Conservation (phyloP, 2,329 filamentous ascomycete genomes). For the Penicillium fuscoglaucum region DNA sequence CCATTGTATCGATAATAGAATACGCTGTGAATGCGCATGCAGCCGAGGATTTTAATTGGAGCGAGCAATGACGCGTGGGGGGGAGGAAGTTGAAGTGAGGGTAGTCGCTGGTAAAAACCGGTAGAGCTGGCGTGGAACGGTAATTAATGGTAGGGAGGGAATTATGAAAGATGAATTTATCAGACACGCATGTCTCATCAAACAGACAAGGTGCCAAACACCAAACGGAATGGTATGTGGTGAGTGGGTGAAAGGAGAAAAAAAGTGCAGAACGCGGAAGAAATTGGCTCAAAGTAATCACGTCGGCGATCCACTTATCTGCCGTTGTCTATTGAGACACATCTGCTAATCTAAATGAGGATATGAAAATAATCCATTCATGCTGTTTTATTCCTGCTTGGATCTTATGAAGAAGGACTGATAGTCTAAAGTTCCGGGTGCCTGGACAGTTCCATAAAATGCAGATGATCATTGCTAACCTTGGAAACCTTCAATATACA, state of each 20-base stretch:
- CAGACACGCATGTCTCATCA: neutral
- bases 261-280: constrained; percentile 4
- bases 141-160: neutral
- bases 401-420: neutral
- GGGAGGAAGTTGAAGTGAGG: neutral
- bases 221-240: neutral
- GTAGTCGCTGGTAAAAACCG: neutral
- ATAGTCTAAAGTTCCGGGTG: neutral
- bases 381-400: neutral
- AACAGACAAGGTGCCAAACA: neutral
- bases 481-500: neutral
- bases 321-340: neutral
- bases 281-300: constrained; percentile 1
- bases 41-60: neutral
- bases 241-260: neutral
- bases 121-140: neutral
- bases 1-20: constrained; percentile 24
- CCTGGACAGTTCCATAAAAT: neutral
- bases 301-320: constrained; percentile 3
- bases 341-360: neutral
- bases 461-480: too few relatives aligned
- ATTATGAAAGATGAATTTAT: neutral
- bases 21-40: neutral
- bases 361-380: neutral
- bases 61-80: neutral